Conservation (phyloP, 106 monocot genomes). For the Dendrobium officinale region DNA sequence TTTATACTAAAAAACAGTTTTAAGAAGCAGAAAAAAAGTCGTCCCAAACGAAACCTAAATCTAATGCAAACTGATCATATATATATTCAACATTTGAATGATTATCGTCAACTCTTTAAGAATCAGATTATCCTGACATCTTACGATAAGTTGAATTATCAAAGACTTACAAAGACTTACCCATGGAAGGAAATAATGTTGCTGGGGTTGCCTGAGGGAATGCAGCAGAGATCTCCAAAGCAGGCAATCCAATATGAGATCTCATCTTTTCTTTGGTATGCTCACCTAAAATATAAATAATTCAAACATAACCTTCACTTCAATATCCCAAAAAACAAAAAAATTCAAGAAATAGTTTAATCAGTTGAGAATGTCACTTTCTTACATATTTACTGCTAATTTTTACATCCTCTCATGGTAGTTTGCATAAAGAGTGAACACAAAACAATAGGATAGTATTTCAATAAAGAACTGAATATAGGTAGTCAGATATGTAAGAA, state of each 20-base stretch:
- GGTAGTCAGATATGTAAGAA: neutral
- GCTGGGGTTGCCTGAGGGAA: constrained; percentile 98
- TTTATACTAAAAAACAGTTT: no score
- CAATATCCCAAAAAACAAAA: neutral
- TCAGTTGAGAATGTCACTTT: neutral
- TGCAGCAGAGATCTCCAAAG: constrained; percentile 58
- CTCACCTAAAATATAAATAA: constrained; percentile 18
- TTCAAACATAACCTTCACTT: neutral
- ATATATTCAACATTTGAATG: neutral
- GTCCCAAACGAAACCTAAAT: neutral
- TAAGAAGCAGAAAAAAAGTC: no score
- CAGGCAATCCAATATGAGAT: constrained; percentile 47
- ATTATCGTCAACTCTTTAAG: neutral
- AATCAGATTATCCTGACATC: neutral
- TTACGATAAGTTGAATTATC: neutral
- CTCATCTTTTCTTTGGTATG: constrained; percentile 8
- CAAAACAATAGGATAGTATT: neutral
- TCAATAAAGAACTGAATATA: neutral
- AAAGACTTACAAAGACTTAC: constrained; percentile 36
- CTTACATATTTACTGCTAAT: neutral
- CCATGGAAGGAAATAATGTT: constrained; percentile 59
- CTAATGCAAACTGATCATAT: neutral
- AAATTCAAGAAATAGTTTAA: neutral
- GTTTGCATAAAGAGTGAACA: neutral
- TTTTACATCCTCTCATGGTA: neutral